A percentile compares a stretch with the other conserved stretches of the same genome.
Conservation (phyloP, 148 eudicot genomes). For the Gaultheria prostrata region DNA sequence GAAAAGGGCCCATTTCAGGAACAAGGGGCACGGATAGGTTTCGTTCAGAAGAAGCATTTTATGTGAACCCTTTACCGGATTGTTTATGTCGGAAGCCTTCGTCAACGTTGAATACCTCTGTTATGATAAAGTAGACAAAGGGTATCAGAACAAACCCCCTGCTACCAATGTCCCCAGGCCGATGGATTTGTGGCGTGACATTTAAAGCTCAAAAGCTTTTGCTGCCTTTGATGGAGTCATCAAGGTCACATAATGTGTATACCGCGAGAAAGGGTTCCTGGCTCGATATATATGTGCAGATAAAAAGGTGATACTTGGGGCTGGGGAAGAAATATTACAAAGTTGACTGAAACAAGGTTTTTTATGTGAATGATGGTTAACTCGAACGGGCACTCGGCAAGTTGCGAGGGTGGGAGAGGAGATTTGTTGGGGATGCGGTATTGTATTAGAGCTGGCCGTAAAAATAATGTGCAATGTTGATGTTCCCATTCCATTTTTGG, state of each 20-base stretch:
- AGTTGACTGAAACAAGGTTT: not conserved
- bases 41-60: conserved; percentile 91
- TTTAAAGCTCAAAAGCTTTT: not conserved
- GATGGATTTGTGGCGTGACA: not conserved
- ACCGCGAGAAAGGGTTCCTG: not conserved
- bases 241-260: not conserved
- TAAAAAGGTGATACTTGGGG: not conserved
- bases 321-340: not conserved
- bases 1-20: conserved; percentile 89
- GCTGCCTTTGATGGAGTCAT: not conserved
- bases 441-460: not conserved
- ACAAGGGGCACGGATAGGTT: conserved; percentile 91
- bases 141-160: conserved; percentile 6
- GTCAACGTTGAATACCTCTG: conserved; percentile 17
- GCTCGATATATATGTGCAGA: not conserved
- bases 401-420: not conserved
- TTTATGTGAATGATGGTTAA: not conserved
- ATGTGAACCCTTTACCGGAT: conserved; percentile 92
- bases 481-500: conserved; percentile 5
- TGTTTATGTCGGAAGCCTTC: conserved; percentile 67
- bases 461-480: not conserved
- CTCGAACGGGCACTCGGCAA: not conserved
- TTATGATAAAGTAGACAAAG: conserved; percentile 24
- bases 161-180: not conserved
- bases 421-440: not conserved